Conservation (phyloP, 352 stramenopile genomes). For the Hyphochytrium catenoides region DNA sequence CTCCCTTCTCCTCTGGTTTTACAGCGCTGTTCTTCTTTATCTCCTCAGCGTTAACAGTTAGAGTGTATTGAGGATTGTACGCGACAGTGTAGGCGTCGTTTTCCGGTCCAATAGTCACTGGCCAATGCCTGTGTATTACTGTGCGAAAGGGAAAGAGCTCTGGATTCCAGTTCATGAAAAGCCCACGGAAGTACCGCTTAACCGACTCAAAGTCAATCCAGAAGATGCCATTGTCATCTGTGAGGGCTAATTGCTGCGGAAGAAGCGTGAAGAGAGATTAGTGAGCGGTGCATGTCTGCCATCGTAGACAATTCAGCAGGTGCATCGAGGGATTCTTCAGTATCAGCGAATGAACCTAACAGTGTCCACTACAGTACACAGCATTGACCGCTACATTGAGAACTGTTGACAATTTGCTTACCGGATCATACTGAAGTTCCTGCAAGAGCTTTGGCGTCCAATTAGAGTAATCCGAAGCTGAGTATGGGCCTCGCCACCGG, state of each 20-base stretch:
- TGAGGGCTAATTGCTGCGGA: too few relatives aligned
- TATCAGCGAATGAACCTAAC: too few relatives aligned
- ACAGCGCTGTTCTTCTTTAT: constrained; percentile 10
- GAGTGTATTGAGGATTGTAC: constrained; percentile 78
- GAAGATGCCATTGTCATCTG: constrained; percentile 76
- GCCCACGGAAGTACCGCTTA: constrained; percentile 66
- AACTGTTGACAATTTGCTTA: too few relatives aligned
- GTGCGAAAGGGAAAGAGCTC: constrained; percentile 60
- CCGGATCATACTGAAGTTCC: constrained; percentile 19
- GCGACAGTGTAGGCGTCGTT: constrained; percentile 72
- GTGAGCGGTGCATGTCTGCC: too few relatives aligned
- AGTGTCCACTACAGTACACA: too few relatives aligned
- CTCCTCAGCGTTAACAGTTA: constrained; percentile 34
- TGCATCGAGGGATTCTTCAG: too few relatives aligned
- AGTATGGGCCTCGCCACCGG: constrained; percentile 63
- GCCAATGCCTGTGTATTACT: constrained; percentile 55
- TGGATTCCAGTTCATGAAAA: constrained; percentile 90
- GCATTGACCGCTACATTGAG: too few relatives aligned
- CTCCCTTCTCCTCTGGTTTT: neutral
- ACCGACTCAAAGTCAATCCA: constrained; percentile 85
- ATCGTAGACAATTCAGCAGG: too few relatives aligned
- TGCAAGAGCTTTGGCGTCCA: constrained; percentile 17
- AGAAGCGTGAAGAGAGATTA: too few relatives aligned
- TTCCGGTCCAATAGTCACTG: constrained; percentile 35
- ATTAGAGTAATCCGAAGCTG: constrained; percentile 13